These are phyloP conservation scores for Coniella vitis DNA, from an alignment of 2,329 filamentous ascomycete genomes.

Conservation along the genomic window DNA sequence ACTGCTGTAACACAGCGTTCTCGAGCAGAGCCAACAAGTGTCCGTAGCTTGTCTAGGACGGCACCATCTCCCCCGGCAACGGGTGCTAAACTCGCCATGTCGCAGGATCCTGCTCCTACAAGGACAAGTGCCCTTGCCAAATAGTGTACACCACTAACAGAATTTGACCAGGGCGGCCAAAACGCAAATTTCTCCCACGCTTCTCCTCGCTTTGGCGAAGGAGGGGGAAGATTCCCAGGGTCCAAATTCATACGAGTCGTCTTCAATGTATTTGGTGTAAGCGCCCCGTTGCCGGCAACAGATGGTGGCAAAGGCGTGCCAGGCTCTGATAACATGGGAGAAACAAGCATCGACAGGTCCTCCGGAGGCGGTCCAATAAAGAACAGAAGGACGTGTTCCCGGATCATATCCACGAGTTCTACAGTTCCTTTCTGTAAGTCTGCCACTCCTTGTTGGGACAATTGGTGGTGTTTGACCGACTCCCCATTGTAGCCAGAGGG, in stretches of 20 bases:
- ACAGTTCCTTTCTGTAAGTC: slow-evolving; percentile 71
- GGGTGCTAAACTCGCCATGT: slow-evolving; percentile 71
- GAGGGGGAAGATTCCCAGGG: slow-evolving; percentile 65
- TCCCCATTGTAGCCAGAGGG: slow-evolving; percentile 77
- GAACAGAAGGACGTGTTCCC: slow-evolving; percentile 72
- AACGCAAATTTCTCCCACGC: slow-evolving; percentile 92
- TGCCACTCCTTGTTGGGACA: slow-evolving; percentile 62
- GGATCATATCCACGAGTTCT: slow-evolving; percentile 77
- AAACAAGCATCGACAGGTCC: slow-evolving; percentile 81
- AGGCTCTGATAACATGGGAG: slow-evolving; percentile 66
- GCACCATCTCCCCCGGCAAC: slow-evolving; percentile 48
- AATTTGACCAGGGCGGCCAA: slow-evolving; percentile 91
- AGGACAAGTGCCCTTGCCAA: slow-evolving; percentile 74
- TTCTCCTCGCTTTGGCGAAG: slow-evolving; percentile 72
- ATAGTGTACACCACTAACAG: slow-evolving; percentile 85
- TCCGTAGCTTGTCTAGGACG: slow-evolving; percentile 65
- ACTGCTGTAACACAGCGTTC: slow-evolving; percentile 82
- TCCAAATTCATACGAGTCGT: slow-evolving; percentile 78
- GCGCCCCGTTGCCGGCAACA: slow-evolving; percentile 25
- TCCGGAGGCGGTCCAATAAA: slow-evolving; percentile 86
- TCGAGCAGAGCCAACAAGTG: slow-evolving; percentile 68
- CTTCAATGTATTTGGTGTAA: slow-evolving; percentile 51
- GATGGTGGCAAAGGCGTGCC: slow-evolving; percentile 54
- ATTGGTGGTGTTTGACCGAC: slow-evolving; percentile 71
- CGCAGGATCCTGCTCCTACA: slow-evolving; percentile 79